These are phyloP conservation scores for Solanum neorickii DNA, from an alignment of 257 asterid genomes.

Conservation along the genomic window DNA sequence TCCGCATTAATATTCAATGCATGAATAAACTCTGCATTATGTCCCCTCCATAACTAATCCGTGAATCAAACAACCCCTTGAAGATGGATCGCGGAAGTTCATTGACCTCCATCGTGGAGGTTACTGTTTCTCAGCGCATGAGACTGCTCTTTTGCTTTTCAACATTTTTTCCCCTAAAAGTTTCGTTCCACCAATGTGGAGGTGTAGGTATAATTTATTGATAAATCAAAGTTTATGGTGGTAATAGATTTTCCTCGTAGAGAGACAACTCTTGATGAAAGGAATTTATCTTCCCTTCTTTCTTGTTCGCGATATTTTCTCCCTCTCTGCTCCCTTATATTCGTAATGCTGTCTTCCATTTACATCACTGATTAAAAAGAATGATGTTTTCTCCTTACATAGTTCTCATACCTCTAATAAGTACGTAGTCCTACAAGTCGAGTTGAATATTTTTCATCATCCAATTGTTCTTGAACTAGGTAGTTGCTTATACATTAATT, in stretches of 20 bases:
- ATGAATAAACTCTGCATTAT: background rate
- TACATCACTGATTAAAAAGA: background rate
- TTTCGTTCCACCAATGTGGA: background rate
- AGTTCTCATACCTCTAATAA: background rate
- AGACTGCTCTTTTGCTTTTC: background rate
- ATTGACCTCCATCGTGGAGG: background rate
- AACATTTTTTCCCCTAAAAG: background rate
- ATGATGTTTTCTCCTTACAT: background rate
- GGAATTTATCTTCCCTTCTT: background rate
- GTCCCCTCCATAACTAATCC: background rate
- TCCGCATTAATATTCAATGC: background rate
- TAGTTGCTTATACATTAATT: background rate
- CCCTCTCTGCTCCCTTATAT: background rate
- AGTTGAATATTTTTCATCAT: background rate
- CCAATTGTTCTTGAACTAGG: background rate
- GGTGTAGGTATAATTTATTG: background rate
- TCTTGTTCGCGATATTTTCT: background rate
- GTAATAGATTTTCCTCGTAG: background rate
- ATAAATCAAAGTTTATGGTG: background rate
- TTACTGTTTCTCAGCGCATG: background rate
- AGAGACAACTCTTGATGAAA: background rate
- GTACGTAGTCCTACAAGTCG: background rate
- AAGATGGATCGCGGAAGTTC: background rate
- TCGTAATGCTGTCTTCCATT: background rate
- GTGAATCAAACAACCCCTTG: background rate